These are phyloP conservation scores for Kazachstania africana DNA, from an alignment of 805 yeast species.

Conservation along the genomic window DNA sequence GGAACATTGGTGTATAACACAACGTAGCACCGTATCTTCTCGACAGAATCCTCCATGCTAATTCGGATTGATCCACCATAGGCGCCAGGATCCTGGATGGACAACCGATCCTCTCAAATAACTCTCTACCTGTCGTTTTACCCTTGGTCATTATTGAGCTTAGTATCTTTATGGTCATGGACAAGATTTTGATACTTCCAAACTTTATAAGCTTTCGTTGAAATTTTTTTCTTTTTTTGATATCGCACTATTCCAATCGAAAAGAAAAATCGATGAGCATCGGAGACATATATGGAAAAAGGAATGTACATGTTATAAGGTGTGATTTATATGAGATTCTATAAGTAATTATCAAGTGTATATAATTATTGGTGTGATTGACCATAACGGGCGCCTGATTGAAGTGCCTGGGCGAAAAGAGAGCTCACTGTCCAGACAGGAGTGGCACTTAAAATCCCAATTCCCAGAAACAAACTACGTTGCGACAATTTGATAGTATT, in stretches of 20 bases:
- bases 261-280: too few species aligned
- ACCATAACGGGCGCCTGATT: slow-evolving; percentile 46
- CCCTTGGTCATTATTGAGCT: slow-evolving; percentile 1
- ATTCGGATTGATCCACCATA: slow-evolving; percentile 94
- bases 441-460: slow-evolving; percentile 66
- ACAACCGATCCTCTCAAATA: slow-evolving; percentile 55
- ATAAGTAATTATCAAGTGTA: too few species aligned
- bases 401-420: slow-evolving; percentile 67
- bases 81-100: slow-evolving; percentile 92
- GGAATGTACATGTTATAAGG: too few species aligned
- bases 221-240: too few species aligned
- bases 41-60: slow-evolving; percentile 87
- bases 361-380: too few species aligned
- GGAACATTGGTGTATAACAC: slow-evolving; percentile 95
- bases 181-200: too few species aligned
- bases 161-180: too few species aligned
- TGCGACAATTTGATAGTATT: slow-evolving; percentile 38
- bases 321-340: too few species aligned
- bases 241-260: too few species aligned
- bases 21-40: slow-evolving; percentile 85
- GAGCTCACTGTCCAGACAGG: slow-evolving; percentile 78
- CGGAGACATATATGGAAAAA: too few species aligned
- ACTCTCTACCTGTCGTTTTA: slow-evolving; percentile 45
- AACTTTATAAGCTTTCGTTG: too few species aligned
- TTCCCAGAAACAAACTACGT: slow-evolving; percentile 53